Evolutionary conservation across 768 basidiomycete genomes (phyloP).

Genomic region (Mrakia gelida): DNA sequence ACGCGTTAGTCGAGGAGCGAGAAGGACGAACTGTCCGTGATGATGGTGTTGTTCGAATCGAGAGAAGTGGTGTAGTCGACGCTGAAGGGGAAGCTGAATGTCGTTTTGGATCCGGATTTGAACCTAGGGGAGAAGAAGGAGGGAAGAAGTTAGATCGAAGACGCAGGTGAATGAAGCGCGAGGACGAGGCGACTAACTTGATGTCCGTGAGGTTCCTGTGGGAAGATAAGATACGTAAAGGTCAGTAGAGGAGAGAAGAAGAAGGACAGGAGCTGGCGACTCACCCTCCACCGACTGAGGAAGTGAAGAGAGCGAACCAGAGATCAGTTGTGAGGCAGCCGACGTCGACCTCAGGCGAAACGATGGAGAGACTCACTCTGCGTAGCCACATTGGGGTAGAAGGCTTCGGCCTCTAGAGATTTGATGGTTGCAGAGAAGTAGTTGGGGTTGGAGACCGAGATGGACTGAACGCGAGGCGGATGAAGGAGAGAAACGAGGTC

Average conservation of each 20-base stretch:
- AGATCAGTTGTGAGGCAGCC: neutral
- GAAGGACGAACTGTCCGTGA: slow-evolving; percentile 4
- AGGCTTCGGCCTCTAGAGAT: slow-evolving; percentile 19
- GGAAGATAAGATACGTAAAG: neutral
- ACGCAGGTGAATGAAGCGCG: neutral
- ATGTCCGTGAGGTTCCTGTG: neutral
- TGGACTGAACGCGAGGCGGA: neutral
- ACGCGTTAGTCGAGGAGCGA: neutral
- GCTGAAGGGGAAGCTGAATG: slow-evolving; percentile 17
- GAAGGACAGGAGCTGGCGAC: neutral
- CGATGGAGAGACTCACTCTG: slow-evolving; percentile 8
- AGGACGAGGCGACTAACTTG: neutral
- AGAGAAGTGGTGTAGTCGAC: slow-evolving; percentile 4
- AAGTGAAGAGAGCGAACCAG: neutral
- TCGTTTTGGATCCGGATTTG: slow-evolving; percentile 25
- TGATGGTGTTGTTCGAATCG: slow-evolving; percentile 7
- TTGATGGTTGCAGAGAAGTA: slow-evolving; percentile 24
- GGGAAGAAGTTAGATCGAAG: too few species aligned
- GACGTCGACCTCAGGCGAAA: too few species aligned
- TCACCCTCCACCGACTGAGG: slow-evolving; percentile 7
- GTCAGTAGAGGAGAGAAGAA: neutral
- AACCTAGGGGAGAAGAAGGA: too few species aligned
- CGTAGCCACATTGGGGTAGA: slow-evolving; percentile 11
- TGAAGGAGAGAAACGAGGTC: neutral
- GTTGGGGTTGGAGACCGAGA: slow-evolving; percentile 23